Base-by-base conservation (phyloP, 306 rosid species). In the Trichosanthes truncata region DNA sequence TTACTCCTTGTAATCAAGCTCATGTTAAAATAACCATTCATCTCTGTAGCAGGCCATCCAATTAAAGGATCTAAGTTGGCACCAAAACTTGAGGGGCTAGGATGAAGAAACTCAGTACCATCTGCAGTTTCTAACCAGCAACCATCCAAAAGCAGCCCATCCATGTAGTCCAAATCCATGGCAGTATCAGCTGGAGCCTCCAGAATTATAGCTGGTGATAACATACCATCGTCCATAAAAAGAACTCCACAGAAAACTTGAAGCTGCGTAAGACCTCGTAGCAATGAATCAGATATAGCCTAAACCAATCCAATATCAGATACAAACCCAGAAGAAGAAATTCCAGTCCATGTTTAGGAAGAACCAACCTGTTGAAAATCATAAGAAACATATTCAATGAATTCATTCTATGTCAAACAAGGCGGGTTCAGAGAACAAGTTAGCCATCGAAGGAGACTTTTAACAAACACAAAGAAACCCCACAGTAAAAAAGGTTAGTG, bases 51-150 rank as follows among this genome's bases (percentile, higher is more conserved):
- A 80, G 95, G 84, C 96, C 93, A 93, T 45, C 84, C 72, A 82
- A 82, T 77, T 5, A 88, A 84, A 77, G 93, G 86, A 87, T 89
- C 96, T 56, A 87, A 79, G 66, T 83, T 77, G 68, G 92, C 85
- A 84, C 57, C 85, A 9, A 91, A 88, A 78, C 49, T 82, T 48
- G 89, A 72, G 49, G 90, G 89, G 80, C 55, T 89, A 79, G 84
- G 91, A 82, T 79, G 79, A 78, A 86, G 84, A 68, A 86, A 87
- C 43, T 88, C 93, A 73, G 92, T 84, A 84, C 88, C 97, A 77
- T 89, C 90, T 13, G 87, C 88, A 23, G 97, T 81, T 81, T 93
- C 98, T 82, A 96, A 81, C 98, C 97, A 96, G 61, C 96, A 93
- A 40, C 96, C 96, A 49, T 90, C 94, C 21, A 81, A 83, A 78